Base-by-base conservation (phyloP, 73 alveolate genomes). In the Paramecium primaurelia region DNA sequence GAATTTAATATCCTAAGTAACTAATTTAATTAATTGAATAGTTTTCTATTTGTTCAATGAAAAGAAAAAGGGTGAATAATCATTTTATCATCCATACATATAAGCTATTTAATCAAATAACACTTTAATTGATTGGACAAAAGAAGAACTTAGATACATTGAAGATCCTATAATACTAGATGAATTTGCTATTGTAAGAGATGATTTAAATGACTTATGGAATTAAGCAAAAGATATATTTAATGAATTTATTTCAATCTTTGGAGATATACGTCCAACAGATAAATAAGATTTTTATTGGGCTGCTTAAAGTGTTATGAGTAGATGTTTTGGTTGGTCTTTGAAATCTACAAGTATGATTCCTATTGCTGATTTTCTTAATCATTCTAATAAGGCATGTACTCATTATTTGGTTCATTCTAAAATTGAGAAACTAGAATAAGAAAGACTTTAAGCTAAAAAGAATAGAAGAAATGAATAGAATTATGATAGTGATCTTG, bases 241-340 rank as follows among this genome's bases (percentile, higher is more conserved):
- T 20, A 28, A 25, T 25, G 49, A 80, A 45, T 28, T 38, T 47
- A 12, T 1, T 16, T 14, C n/a, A 47, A 32, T 80, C 44, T 80
- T 80, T 80, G 77, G 73, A 26, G 75, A 47, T n/a, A 14, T 8
- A 3, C 6, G 58, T 11, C 77, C 71, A 20, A 25, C 32, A 3
- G 91, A 80, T 45, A 80, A 47, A 44, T 58, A 80, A 49, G 75
- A 80, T 16, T 80, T 80, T 80, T 80, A 80, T 80, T 80, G 91
- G 91, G 91, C 91, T 32, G 91, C 91, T 32, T 42, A 80, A 25
- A 80, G 91, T 80, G 91, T 80, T 10, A 80, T 80, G 91, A 80
- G 91, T 26, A 80, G 91, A 80, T 80, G 59, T 47, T 80, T 80
- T 80, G 91, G 91, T 20, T 80, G 91, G 91, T 80, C 91, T 5